Conservation (phyloP, 768 basidiomycete species). For the Cyathus striatus region DNA sequence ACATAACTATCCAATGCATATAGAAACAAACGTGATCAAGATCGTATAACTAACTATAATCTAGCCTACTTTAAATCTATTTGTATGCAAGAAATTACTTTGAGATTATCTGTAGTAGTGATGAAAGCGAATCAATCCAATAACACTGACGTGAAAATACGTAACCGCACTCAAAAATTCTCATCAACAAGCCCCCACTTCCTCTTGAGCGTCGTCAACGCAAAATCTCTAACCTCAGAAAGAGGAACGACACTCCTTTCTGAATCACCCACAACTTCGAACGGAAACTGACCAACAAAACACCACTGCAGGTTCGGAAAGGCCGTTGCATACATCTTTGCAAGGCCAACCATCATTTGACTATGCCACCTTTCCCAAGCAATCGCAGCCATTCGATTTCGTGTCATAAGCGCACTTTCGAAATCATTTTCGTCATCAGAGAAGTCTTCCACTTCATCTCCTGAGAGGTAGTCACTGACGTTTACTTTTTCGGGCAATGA, state of each 20-base stretch:
- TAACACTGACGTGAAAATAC: too few relatives aligned
- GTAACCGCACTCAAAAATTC: neutral
- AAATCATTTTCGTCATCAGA: conserved; percentile 5
- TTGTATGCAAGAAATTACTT: too few relatives aligned
- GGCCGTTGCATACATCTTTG: conserved; percentile 8
- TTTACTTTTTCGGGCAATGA: conserved; percentile 14
- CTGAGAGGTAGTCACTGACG: conserved; percentile 10
- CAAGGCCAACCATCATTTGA: conserved; percentile 13
- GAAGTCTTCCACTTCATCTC: conserved; percentile 10
- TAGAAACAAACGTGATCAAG: too few relatives aligned
- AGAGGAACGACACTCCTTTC: neutral
- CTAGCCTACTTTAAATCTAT: too few relatives aligned
- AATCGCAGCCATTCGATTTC: conserved; percentile 8
- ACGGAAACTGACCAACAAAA: conserved; percentile 17
- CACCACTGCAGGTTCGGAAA: conserved; percentile 17
- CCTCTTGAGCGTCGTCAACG: neutral
- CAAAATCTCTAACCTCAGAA: neutral
- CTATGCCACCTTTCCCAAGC: conserved; percentile 26
- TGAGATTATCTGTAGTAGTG: too few relatives aligned
- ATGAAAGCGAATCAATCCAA: too few relatives aligned
- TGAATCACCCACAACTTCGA: conserved; percentile 1
- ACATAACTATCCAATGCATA: too few relatives aligned
- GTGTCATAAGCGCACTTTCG: conserved; percentile 5
- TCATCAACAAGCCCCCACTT: neutral
- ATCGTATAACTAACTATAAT: too few relatives aligned